Conservation (phyloP, 164 flowering plant genomes). For the Liriodendron chinense region DNA sequence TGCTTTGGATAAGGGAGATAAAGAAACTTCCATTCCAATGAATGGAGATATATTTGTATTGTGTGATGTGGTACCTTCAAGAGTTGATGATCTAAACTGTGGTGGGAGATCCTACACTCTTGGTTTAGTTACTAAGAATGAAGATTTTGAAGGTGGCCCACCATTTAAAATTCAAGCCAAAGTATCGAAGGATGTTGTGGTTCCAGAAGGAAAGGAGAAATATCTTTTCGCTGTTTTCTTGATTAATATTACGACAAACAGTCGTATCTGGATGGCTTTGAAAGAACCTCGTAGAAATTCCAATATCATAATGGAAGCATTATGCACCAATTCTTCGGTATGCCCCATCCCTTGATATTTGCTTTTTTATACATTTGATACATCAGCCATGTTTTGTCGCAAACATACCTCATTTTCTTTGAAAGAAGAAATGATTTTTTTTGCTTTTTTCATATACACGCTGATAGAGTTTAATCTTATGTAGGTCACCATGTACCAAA, state of each 20-base stretch:
- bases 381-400: too few relatives aligned
- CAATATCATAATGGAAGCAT: slow-evolving; percentile 13
- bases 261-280: slow-evolving; percentile 54
- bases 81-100: slow-evolving; percentile 30
- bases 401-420: too few relatives aligned
- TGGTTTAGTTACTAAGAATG: slow-evolving; percentile 3
- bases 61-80: slow-evolving; percentile 44
- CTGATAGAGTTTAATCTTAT: too few relatives aligned
- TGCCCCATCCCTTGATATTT: slow-evolving; percentile 3
- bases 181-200: slow-evolving; percentile 27
- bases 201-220: slow-evolving; percentile 12
- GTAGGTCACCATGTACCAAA: too few relatives aligned
- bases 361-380: too few relatives aligned
- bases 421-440: too few relatives aligned
- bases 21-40: slow-evolving; percentile 44
- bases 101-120: not conserved
- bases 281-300: slow-evolving; percentile 8
- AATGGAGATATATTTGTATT: slow-evolving; percentile 58
- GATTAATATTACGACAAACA: slow-evolving; percentile 45
- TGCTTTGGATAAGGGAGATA: slow-evolving; percentile 1
- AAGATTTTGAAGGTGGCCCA: slow-evolving; percentile 7
- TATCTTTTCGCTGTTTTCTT: slow-evolving; percentile 45
- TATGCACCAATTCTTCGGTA: slow-evolving; percentile 36
- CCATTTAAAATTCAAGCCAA: slow-evolving; percentile 12
- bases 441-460: too few relatives aligned